phyloP scores from a whole-genome alignment of 345 rosid genomes.

The Tarenaya hassleriana region DNA sequence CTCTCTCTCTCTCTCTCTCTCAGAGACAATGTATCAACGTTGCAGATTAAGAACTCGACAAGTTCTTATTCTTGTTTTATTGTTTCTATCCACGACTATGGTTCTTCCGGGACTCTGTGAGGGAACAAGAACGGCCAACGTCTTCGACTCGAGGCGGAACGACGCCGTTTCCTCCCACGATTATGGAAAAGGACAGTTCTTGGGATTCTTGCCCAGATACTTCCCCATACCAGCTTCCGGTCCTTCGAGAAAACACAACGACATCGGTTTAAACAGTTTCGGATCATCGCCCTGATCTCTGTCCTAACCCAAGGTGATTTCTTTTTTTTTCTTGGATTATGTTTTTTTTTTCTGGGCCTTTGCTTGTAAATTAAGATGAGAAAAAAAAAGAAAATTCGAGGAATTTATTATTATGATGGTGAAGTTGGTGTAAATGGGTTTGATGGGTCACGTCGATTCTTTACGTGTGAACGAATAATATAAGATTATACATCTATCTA shows the following conservation, averaged over 20 bases:
- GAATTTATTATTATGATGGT: neutral
- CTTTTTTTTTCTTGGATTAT: neutral
- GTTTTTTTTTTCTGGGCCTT: neutral
- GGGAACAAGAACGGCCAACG: constrained; percentile 27
- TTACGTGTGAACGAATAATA: no score
- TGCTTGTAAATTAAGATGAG: no score
- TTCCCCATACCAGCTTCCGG: constrained; percentile 82
- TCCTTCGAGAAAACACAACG: constrained; percentile 92
- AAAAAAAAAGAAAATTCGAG: no score
- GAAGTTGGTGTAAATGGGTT: no score
- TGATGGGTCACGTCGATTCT: no score
- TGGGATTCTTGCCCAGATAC: constrained; percentile 74
- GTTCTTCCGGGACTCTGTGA: constrained; percentile 20
- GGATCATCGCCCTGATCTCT: constrained; percentile 29
- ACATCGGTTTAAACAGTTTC: constrained; percentile 57
- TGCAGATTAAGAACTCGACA: constrained; percentile 12
- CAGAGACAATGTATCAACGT: constrained; percentile 14
- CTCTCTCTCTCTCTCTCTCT: constrained; percentile 9
- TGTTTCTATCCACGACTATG: constrained; percentile 8
- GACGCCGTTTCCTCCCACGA: constrained; percentile 12
- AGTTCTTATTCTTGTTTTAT: constrained; percentile 5
- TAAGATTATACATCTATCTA: no score
- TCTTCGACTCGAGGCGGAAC: constrained; percentile 21
- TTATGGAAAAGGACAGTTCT: constrained; percentile 22
- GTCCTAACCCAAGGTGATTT: constrained; percentile 6